phyloP scores from a whole-genome alignment of 2,329 filamentous ascomycete genomes.

The Xylariaceae sp. region DNA sequence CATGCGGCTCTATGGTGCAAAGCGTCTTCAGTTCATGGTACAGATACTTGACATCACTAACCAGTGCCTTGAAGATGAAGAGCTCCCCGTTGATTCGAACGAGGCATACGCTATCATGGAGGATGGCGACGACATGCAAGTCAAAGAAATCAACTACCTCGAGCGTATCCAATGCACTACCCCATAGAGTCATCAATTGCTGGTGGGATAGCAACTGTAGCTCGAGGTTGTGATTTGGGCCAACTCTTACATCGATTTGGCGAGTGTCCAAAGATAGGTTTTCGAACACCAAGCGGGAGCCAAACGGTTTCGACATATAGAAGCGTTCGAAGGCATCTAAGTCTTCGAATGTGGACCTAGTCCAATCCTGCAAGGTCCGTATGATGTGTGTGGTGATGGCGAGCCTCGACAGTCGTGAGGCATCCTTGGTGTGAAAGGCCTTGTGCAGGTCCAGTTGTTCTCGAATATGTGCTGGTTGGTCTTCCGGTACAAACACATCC shows the following conservation, averaged over 20 bases:
- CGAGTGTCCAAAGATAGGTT: constrained; percentile 44
- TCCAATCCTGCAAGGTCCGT: constrained; percentile 50
- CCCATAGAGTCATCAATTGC: constrained; percentile 42
- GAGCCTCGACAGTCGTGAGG: constrained; percentile 41
- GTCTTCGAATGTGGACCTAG: constrained; percentile 32
- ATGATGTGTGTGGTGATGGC: constrained; percentile 51
- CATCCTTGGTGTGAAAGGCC: constrained; percentile 53
- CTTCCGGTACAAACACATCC: constrained; percentile 54
- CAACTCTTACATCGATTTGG: constrained; percentile 43
- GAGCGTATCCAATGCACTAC: constrained; percentile 38
- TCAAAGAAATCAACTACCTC: constrained; percentile 44
- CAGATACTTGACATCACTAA: constrained; percentile 53
- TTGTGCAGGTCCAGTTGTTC: constrained; percentile 44
- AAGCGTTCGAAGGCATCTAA: constrained; percentile 29
- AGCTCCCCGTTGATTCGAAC: constrained; percentile 40
- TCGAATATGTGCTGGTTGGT: constrained; percentile 40
- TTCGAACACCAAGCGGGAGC: constrained; percentile 51
- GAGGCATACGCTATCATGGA: constrained; percentile 56
- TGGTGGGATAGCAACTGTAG: constrained; percentile 43
- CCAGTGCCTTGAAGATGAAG: constrained; percentile 55
- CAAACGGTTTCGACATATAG: constrained; percentile 50
- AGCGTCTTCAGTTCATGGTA: constrained; percentile 57
- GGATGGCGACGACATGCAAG: constrained; percentile 47
- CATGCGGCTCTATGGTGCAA: constrained; percentile 47
- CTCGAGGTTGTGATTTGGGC: constrained; percentile 50